phyloP scores from a whole-genome alignment of 2,329 filamentous ascomycete genomes.

The Trichoderma asperellum region DNA sequence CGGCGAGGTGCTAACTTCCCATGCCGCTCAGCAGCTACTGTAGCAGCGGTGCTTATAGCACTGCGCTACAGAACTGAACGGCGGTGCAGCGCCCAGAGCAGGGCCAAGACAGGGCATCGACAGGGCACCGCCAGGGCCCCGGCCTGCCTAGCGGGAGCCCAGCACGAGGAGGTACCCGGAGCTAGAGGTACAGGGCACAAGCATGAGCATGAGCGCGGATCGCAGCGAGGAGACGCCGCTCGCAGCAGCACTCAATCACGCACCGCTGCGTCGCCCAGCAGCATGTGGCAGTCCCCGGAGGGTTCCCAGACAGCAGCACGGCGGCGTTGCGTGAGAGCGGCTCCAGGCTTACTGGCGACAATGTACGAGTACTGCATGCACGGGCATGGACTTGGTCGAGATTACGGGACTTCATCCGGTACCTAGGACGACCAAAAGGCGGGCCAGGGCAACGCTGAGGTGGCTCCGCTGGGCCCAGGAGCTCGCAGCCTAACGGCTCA shows the following conservation, averaged over 20 bases:
- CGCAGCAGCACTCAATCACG: background rate
- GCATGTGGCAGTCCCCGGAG: background rate
- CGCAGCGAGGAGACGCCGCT: background rate
- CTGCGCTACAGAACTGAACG: constrained; percentile 19
- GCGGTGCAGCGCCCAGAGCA: background rate
- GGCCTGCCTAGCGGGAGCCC: constrained; percentile 7
- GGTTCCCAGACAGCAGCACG: background rate
- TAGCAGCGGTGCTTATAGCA: background rate
- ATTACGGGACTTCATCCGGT: constrained; percentile 24
- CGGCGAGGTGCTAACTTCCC: background rate
- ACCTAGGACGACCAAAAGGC: constrained; percentile 26
- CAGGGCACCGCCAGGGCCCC: constrained; percentile 18
- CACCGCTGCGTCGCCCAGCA: background rate
- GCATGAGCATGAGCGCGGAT: background rate
- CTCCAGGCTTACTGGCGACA: background rate
- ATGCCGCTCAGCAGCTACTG: background rate
- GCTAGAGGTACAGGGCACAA: constrained; percentile 20
- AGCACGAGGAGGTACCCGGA: constrained; percentile 28
- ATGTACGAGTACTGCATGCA: no score
- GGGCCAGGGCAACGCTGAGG: constrained; percentile 26
- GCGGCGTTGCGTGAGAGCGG: background rate
- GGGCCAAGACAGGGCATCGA: constrained; percentile 21
- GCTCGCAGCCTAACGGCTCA: constrained; percentile 23
- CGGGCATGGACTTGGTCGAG: background rate
- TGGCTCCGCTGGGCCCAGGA: constrained; percentile 26